Base-by-base conservation (phyloP, 345 rosid genomes). In the Corchorus capsularis region DNA sequence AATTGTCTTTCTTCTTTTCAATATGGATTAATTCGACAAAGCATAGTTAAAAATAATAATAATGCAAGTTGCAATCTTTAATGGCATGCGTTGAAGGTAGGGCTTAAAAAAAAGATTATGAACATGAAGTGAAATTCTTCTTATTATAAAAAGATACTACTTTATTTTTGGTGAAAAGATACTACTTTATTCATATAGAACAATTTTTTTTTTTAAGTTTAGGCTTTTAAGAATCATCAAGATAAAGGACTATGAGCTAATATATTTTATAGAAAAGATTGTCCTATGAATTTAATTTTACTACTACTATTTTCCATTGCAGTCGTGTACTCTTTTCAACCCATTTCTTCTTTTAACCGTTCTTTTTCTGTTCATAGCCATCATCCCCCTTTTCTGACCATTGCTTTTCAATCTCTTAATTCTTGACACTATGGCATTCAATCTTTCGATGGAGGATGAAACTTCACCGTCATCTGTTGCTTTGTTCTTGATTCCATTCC, bases 361-460 rank as follows among this genome's bases (percentile, higher is more conserved):
- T 27, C 43, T 6, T 4, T 27, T 27, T 27, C 27, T 27, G 27
- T 70, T 53, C 5, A 19, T 22, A 59, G 20, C 37, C 70, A 49
- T 14, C 2, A 3, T 68, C 19, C 43, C 45, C 54, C 63, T 79
- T 76, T 64, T 76, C n/a, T 69, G 83, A 59, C 75, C 76, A 71
- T 75, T 63, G 65, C 37, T 22, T 46, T 67, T 49, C 57, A 39
- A 60, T 32, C 14, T 79, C 69, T 22, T 55, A 12, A 22, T 50
- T 20, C 37, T 46, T 20, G 53, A 66, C 45, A 66, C 52, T 45
- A 47, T 6, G 6, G 17, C 71, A 66, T 45, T 66, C 37, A 66
- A 3, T 45, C 71, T 66, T 45, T 9, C 45, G n/a, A 66, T 14
- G 17, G 71, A 66, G 54, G 35, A 45, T 3, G 11, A 19, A 17